Evolutionary conservation across 2,329 filamentous ascomycete genomes (phyloP), one percentile per base, ranked within the genome.

Genomic region (Amauroascus verrucosus): DNA sequence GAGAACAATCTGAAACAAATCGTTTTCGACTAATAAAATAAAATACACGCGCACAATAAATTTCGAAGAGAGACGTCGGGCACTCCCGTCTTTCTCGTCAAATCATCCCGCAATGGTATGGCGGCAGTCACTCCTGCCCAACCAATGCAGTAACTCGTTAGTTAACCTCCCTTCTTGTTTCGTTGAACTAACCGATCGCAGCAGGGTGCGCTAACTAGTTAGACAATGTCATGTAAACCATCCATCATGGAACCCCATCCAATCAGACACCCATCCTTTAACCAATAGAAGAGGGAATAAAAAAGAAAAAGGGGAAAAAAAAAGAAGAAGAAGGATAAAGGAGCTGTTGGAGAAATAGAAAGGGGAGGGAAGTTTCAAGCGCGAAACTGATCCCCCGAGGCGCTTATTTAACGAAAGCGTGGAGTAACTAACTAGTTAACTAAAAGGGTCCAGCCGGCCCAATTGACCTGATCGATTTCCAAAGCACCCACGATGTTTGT

Each of bases 101-200:
- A 40, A 30, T 24, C 35, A 43, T 50, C 14, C 47, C 46, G 46
- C 46, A 26, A 6, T 22, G 18, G 26, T 43, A 26, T 50, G 26
- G 37, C 18, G 22, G 37, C 38, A n/a, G 22, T 41, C 48, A 35
- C 24, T 50, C 48, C 48, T 50, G 48, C 48, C 48, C 48, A 50
- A 43, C 28, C 37, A 43, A 43, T 33, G 48, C 35, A 20, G 24
- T 30, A 9, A 30, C 26, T 43, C 40, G 16, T 18, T n/a, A n/a
- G n/a, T n/a, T n/a, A n/a, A n/a, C n/a, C n/a, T n/a, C n/a, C n/a
- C n/a, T n/a, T n/a, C n/a, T n/a, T n/a, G n/a, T n/a, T n/a, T n/a
- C n/a, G n/a, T n/a, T n/a, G n/a, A n/a, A n/a, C n/a, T n/a, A n/a
- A n/a, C n/a, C n/a, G n/a, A n/a, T n/a, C n/a, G n/a, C n/a, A n/a